These are phyloP conservation scores for Rosa persica DNA, from an alignment of 306 rosid species.

Conservation along the genomic window DNA sequence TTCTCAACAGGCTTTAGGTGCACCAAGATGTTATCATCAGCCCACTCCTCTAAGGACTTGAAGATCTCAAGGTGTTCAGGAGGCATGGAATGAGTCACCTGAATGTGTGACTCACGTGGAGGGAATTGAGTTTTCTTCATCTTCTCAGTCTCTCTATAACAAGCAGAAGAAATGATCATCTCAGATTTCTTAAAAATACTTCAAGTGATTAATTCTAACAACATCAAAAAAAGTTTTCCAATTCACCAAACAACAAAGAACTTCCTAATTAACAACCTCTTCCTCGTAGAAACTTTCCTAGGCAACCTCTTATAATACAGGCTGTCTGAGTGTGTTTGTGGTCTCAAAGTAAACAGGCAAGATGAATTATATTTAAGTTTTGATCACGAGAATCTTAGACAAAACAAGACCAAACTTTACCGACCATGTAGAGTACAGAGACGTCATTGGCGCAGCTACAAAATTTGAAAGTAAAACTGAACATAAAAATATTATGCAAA, in stretches of 20 bases:
- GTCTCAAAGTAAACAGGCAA: neutral
- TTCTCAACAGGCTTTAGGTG: conserved; percentile 55
- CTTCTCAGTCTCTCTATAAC: conserved; percentile 32
- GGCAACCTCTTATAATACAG: conserved; percentile 1
- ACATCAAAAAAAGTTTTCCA: neutral
- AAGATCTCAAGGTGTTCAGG: conserved; percentile 55
- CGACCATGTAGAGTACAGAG: conserved; percentile 5
- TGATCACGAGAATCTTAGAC: neutral
- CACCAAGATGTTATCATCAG: conserved; percentile 48
- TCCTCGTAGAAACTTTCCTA: neutral
- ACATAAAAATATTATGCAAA: neutral
- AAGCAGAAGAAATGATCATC: conserved; percentile 7
- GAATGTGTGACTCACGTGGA: conserved; percentile 45
- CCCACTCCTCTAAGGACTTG: conserved; percentile 52
- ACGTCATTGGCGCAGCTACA: conserved; percentile 26
- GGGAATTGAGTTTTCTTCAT: conserved; percentile 32
- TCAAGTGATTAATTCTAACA: neutral
- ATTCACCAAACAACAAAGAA: neutral
- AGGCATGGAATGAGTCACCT: conserved; percentile 59
- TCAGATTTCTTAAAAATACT: neutral
- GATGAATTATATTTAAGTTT: neutral
- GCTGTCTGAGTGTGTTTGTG: neutral
- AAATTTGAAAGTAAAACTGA: conserved; percentile 14
- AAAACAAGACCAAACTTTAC: conserved; percentile 21
- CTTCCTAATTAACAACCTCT: neutral